Evolutionary conservation across 768 basidiomycete genomes (phyloP).

Genomic region (Solioccasus polychromus): DNA sequence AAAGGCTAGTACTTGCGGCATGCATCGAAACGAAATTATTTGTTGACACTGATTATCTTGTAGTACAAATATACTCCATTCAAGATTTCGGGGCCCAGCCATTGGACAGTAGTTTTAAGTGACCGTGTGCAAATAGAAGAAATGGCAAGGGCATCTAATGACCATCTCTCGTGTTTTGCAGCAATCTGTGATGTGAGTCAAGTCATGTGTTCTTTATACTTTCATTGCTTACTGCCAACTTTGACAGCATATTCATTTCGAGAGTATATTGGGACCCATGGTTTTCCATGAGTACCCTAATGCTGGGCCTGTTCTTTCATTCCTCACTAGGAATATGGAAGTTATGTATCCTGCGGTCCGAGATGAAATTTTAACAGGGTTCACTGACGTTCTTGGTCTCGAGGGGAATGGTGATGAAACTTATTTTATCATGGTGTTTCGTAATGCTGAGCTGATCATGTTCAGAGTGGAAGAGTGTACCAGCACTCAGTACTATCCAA

Average conservation of each 20-base stretch:
- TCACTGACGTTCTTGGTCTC: slow-evolving; percentile 35
- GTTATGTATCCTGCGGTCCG: slow-evolving; percentile 37
- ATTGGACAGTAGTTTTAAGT: slow-evolving; percentile 39
- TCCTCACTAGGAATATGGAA: slow-evolving; percentile 38
- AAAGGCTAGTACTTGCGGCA: slow-evolving; percentile 26
- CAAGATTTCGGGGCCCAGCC: slow-evolving; percentile 26
- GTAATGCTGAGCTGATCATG: not conserved
- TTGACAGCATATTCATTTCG: slow-evolving; percentile 33
- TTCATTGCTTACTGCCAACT: not conserved
- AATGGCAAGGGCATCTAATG: slow-evolving; percentile 36
- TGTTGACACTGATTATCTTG: not conserved
- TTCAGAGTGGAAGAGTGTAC: slow-evolving; percentile 39
- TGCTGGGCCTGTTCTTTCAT: slow-evolving; percentile 25
- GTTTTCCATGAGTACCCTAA: slow-evolving; percentile 27
- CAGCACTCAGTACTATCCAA: slow-evolving; percentile 25
- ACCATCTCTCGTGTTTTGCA: slow-evolving; percentile 33
- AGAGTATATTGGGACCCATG: slow-evolving; percentile 35
- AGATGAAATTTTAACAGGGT: slow-evolving; percentile 42
- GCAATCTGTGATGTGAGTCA: slow-evolving; percentile 34
- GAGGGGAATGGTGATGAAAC: slow-evolving; percentile 8
- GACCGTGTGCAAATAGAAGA: slow-evolving; percentile 36
- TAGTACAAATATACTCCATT: slow-evolving; percentile 29
- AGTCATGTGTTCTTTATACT: not conserved
- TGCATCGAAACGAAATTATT: too few relatives aligned
- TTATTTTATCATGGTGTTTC: not conserved